Percentiles rank a stretch among this genome's conserved stretches.
These are phyloP conservation scores for Clarireedia homoeocarpa DNA, from an alignment of 2,329 filamentous ascomycete genomes.

Conservation along the genomic window DNA sequence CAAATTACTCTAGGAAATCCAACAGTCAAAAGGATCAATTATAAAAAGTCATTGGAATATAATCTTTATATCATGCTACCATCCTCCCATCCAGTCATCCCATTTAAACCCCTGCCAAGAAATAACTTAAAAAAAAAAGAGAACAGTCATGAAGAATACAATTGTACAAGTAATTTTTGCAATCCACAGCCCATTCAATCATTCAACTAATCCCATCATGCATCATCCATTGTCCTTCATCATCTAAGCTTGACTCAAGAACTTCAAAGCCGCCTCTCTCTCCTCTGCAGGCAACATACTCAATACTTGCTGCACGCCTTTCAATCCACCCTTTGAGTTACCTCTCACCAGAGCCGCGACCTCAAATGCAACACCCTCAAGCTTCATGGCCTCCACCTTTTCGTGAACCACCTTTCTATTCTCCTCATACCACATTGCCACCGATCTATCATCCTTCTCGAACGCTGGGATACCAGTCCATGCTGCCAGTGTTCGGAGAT, in stretches of 20 bases:
- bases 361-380: slow-evolving; percentile 61
- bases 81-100: too few relatives aligned
- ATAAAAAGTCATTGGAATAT: too few relatives aligned
- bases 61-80: too few relatives aligned
- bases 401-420: slow-evolving; percentile 75
- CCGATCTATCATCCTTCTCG: slow-evolving; percentile 69
- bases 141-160: too few relatives aligned
- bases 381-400: slow-evolving; percentile 79
- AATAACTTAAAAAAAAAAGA: too few relatives aligned
- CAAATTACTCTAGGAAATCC: too few relatives aligned
- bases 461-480: slow-evolving; percentile 78
- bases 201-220: not conserved
- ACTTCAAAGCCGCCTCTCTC: slow-evolving; percentile 51
- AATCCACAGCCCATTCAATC: too few relatives aligned
- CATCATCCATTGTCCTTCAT: not conserved
- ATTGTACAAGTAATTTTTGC: too few relatives aligned
- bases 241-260: slow-evolving; percentile 20
- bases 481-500: slow-evolving; percentile 69
- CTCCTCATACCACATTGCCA: slow-evolving; percentile 93
- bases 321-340: slow-evolving; percentile 60
- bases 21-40: too few relatives aligned
- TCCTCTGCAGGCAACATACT: slow-evolving; percentile 82
- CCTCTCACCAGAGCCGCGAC: slow-evolving; percentile 60
- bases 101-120: too few relatives aligned
- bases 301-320: slow-evolving; percentile 67